A percentile compares a stretch with the other conserved stretches of the same genome.
Conservation (phyloP, 257 asterid genomes). For the Ehretia macrophylla region DNA sequence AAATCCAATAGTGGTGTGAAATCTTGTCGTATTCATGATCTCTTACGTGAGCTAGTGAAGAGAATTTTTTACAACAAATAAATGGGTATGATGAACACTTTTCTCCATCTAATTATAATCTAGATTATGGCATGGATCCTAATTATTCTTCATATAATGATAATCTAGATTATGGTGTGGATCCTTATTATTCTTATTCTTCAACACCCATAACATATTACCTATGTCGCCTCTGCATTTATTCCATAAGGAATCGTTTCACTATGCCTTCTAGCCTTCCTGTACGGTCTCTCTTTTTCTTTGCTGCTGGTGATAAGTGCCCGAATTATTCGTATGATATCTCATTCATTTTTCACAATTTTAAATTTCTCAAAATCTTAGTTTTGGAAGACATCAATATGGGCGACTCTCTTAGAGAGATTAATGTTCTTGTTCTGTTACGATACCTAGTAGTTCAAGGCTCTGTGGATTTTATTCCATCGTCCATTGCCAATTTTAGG, state of each 20-base stretch:
- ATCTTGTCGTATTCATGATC: slow-evolving; percentile 3
- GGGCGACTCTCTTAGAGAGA: neutral
- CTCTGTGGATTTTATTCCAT: neutral
- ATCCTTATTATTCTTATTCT: too few relatives aligned
- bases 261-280: too few relatives aligned
- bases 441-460: neutral
- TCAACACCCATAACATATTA: too few relatives aligned
- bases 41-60: neutral
- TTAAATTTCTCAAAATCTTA: too few relatives aligned
- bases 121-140: neutral
- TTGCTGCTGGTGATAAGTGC: too few relatives aligned
- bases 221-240: too few relatives aligned
- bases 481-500: neutral
- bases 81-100: neutral
- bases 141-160: too few relatives aligned
- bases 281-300: too few relatives aligned
- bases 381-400: neutral
- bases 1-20: neutral
- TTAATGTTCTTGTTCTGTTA: neutral
- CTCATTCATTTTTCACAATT: too few relatives aligned
- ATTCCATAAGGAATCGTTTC: too few relatives aligned
- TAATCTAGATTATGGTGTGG: too few relatives aligned
- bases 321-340: too few relatives aligned
- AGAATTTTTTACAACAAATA: neutral
- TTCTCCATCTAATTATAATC: neutral